Base-by-base conservation (phyloP, 129 eudicot genomes). In the Chrysanthemum lavandulifolium region DNA sequence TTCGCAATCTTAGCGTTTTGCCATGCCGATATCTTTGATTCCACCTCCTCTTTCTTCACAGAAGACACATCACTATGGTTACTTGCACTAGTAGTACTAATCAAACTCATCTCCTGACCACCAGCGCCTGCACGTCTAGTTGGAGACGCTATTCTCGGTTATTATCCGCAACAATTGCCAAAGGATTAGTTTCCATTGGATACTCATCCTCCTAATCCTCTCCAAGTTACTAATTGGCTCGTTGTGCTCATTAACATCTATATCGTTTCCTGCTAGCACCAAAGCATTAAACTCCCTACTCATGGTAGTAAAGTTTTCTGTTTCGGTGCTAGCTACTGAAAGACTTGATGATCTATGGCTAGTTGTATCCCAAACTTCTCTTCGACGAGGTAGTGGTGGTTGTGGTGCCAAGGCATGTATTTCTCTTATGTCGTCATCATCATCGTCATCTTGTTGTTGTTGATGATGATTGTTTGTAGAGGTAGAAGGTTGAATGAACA, bases 31-130 rank as follows among this genome's bases (percentile, higher is more conserved):
- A 93, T 93, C 89, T 93, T 93, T 11, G 92, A 51, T 29, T 89
- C 98, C 55, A 83, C 98, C 86, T 93, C 98, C 84, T 87, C 98
- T 70, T 85, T 93, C 92, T 87, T 93, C 89, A 93, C 98, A 8
- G 62, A 56, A 10, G 91, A 73, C 60, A 75, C 91, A 13, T 79
- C 85, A 6, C 82, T 56, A 6, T 18, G 13, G n/a, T 65, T 19
- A 29, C 12, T 65, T 40, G 36, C 53, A 15, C 63, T 66, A 7
- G 45, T 40, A 12, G n/a, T 19, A 43, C 67, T 67, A n/a, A 76
- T 58, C 80, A 76, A 68, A 68, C 80, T 69, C 59, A 23, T 61
- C 70, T 73, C 79, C n/a, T 65, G 72, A 19, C n/a, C 55, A 15
- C 19, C 58, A 14, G 19, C 16, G 7, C 71, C 60, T 1, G 27